Evolutionary conservation across 495 filamentous ascomycete species (phyloP).

Genomic region (Penicillium steckii): DNA sequence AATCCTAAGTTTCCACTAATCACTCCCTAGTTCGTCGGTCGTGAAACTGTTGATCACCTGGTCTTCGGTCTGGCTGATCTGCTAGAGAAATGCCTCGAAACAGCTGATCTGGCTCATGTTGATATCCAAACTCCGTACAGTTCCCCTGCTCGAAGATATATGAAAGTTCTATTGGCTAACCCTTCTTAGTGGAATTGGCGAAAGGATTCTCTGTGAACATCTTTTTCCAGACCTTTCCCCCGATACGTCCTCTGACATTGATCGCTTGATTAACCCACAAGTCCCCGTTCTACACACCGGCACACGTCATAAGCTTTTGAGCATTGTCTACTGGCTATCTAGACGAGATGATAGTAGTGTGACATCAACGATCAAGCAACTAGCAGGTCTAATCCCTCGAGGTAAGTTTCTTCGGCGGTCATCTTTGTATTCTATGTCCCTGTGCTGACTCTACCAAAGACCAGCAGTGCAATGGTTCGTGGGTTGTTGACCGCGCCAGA

Average conservation of each 20-base stretch:
- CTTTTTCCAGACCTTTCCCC: conserved; percentile 64
- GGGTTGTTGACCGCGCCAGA: conserved; percentile 62
- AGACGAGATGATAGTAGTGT: conserved; percentile 53
- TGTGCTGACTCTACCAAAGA: conserved; percentile 22
- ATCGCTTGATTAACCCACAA: conserved; percentile 20
- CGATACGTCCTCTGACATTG: conserved; percentile 3
- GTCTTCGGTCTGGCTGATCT: conserved; percentile 48
- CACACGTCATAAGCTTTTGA: conserved; percentile 63
- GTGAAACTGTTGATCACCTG: conserved; percentile 48
- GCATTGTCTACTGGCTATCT: conserved; percentile 58
- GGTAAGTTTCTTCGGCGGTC: conserved; percentile 27
- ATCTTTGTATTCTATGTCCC: background rate
- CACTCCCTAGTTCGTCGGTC: conserved; percentile 45
- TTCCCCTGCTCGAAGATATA: background rate
- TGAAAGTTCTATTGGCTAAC: background rate
- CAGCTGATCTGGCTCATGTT: conserved; percentile 42
- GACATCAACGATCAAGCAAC: conserved; percentile 46
- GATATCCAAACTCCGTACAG: conserved; percentile 45
- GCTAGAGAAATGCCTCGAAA: conserved; percentile 47
- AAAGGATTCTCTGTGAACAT: conserved; percentile 62
- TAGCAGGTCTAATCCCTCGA: conserved; percentile 53
- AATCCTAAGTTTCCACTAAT: background rate
- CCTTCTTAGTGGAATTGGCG: conserved; percentile 46
- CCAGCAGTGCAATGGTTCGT: conserved; percentile 31
- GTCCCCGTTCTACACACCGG: conserved; percentile 51